Conservation (phyloP, 257 asterid species). For the Catharanthus roseus region DNA sequence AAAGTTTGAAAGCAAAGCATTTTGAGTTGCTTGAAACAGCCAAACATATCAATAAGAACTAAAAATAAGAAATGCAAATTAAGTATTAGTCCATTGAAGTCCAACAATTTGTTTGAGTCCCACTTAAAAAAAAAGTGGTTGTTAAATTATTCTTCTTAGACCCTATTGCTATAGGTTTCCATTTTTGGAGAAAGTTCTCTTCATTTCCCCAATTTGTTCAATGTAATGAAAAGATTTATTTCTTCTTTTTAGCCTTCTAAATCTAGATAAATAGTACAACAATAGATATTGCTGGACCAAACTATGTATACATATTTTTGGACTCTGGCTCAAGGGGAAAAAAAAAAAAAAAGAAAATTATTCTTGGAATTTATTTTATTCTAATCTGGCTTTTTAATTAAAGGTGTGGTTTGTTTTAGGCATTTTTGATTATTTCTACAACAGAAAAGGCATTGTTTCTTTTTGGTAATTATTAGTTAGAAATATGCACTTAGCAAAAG, state of each 20-base stretch:
- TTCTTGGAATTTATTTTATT: not conserved
- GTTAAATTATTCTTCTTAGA: constrained; percentile 5
- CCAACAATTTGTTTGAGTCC: constrained; percentile 1
- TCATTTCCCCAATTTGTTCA: not conserved
- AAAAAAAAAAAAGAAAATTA: too few species aligned
- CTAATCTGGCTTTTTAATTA: not conserved
- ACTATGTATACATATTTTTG: not conserved
- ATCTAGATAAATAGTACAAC: not conserved
- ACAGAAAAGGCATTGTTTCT: not conserved
- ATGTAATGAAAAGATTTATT: not conserved
- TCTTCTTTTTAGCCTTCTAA: constrained; percentile 3
- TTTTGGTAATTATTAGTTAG: not conserved
- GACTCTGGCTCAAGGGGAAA: not conserved
- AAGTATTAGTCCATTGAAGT: not conserved
- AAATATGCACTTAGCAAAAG: not conserved
- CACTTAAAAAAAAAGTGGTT: constrained; percentile 4
- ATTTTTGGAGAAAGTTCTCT: not conserved
- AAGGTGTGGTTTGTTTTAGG: not conserved
- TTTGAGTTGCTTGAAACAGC: constrained; percentile 2
- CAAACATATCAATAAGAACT: constrained; percentile 5
- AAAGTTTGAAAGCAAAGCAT: not conserved
- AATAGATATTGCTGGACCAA: not conserved
- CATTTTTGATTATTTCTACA: not conserved
- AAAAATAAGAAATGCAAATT: constrained; percentile 3
- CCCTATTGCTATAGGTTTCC: not conserved